Base-by-base conservation (phyloP, 352 stramenopile genomes). In the Phytophthora cryptogea region DNA sequence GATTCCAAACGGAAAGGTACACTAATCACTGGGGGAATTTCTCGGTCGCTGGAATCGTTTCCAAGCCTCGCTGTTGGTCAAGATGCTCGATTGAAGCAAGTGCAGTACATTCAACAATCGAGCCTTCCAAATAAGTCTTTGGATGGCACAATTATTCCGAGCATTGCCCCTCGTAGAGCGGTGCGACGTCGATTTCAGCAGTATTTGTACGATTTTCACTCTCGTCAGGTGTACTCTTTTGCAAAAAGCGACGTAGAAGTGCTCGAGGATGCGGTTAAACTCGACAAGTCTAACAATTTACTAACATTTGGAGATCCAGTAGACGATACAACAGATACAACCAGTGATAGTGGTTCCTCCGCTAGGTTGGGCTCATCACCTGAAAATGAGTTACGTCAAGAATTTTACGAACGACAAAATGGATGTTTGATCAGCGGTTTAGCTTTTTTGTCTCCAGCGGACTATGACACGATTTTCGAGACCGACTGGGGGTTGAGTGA, bases 131-230 rank as follows among this genome's bases (percentile, higher is more conserved):
- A 50, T 3, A 60, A 53, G 28, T 17, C 28, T 27, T 49, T 26
- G 16, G 52, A 63, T 4, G 31, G 26, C 3, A 14, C 14, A 8
- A 49, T 8, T 54, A 30, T 35, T 14, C 14, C 43, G 16, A 54
- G 30, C 28, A n/a, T 36, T 49, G 35, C 14, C 11, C 32, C 37
- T 31, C 56, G 49, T 3, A 66, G 42, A 67, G 51, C 54, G 37
- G 47, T 32, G 23, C 80, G 74, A 65, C 74, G 74, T 32, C 57
- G 54, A 16, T 62, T 88, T 32, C 68, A 86, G 20, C 52, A 66
- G 8, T 70, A 89, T 37, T 42, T 88, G n/a, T 82, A 88, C 36
- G 69, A 82, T 51, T 89, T 86, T 53, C 76, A 89, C 43, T 79
- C 76, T 27, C 64, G 68, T 13, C 67, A 84, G 26, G 76, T 89